A percentile compares a stretch with the other conserved stretches of the same genome.
These are phyloP conservation scores for Nowakowskiella sp. DNA, from an alignment of 192 early-diverging fungal species.

Conservation along the genomic window DNA sequence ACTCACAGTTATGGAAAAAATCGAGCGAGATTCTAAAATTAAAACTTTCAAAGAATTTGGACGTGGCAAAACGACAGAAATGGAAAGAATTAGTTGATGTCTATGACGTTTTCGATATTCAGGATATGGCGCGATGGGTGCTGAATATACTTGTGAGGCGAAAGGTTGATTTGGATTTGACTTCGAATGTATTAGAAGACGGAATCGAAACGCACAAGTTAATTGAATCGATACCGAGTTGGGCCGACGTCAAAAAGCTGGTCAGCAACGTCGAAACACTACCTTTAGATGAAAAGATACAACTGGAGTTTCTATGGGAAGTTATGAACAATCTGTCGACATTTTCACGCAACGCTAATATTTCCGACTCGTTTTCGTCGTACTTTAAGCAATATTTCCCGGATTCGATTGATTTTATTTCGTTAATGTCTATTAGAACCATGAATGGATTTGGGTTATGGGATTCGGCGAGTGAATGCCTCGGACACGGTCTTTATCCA, in stretches of 20 bases:
- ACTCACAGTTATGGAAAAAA: no score
- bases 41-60: no score
- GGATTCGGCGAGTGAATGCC: conserved; percentile 15
- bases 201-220: no score
- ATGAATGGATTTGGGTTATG: conserved; percentile 26
- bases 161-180: conserved; percentile 1
- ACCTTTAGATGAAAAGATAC: neutral
- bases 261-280: conserved; percentile 3
- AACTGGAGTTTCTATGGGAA: conserved; percentile 2
- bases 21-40: no score
- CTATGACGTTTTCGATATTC: conserved; percentile 3
- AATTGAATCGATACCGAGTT: no score
- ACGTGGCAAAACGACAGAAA: no score
- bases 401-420: no score
- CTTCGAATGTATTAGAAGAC: neutral
- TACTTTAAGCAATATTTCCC: no score
- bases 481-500: conserved; percentile 26
- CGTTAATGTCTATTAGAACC: conserved; percentile 14
- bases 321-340: conserved; percentile 5
- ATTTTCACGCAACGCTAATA: no score
- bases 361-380: conserved; percentile 5
- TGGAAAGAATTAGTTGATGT: no score
- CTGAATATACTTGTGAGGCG: neutral
- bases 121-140: conserved; percentile 7
- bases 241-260: neutral